Evolutionary conservation across 2,329 filamentous ascomycete genomes (phyloP), one percentile per base, ranked within the genome.

Genomic region (Teratosphaeriaceae sp.): DNA sequence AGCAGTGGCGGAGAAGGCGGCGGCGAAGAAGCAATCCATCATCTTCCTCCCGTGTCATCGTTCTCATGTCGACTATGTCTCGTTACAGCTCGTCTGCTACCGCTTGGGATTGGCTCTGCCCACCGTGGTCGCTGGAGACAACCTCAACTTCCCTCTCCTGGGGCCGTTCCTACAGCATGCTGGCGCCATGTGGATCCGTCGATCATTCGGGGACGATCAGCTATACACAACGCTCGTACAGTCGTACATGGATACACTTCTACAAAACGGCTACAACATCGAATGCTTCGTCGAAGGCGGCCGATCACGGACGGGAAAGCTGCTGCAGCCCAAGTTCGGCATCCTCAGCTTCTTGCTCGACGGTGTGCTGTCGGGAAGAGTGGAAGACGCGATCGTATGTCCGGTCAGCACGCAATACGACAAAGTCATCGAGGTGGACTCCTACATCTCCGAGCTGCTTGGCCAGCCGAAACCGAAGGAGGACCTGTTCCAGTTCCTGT

Each of bases 221-320:
- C 69, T 98, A 1, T 98, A 98, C 62, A 80, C 81, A 4, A 90
- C 89, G 0, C 73, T 97, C n/a, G 90, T 98, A 5, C 92, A 98
- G 64, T 79, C 88, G 5, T 98, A 98, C 59, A 88, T 98, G 55
- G 92, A 98, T 62, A 94, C 88, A 0, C 64, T 98, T 33, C 72
- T 98, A 2, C 86, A 92, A 58, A 82, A 87, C 50, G 92, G 92
- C 0, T 95, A 84, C 66, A 97, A 98, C 61, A 79, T 98, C 38
- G 90, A 96, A 64, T 98, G 92, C 64, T 98, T 98, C 57, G 94
- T 98, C 24, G 92, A 98, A 68, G 92, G 92, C 13, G 89, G 90
- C 1, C 78, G 92, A 15, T 96, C 89, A 23, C 75, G 92, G 40
- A 98, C 90, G 0, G 92, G 92, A 21, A 98, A 98, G 67, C 76